Base-by-base conservation (phyloP, 345 rosid species). In the Cardiospermum halicacabum region DNA sequence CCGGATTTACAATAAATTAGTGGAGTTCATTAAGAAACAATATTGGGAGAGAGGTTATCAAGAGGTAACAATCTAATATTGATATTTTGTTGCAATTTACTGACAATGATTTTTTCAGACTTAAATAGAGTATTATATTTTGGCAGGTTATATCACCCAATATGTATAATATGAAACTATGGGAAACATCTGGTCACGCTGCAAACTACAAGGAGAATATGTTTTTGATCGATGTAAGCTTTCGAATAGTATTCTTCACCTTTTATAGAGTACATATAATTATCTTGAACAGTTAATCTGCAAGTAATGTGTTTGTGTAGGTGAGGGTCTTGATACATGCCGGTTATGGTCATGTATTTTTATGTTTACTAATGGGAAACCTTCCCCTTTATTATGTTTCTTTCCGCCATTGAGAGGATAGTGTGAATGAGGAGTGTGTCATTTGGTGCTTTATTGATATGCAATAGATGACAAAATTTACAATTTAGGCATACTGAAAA, bases 121-220 rank as follows among this genome's bases (percentile, higher is more conserved):
- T 47, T 42, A n/a, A n/a, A 62, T 72, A 49, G 60, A 64, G 45
- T 67, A 48, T 57, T 37, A 45, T 45, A 15, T 58, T 50, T 67
- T 79, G 70, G 71, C 91, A 94, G 99, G 97, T 94, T 58, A 85
- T 81, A 58, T 70, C 96, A 62, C 99, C 96, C 39, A 91, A 94
- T 79, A 89, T 94, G 79, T 94, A 79, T 72, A 91, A 91, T 73
- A 94, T 94, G 92, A 83, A 80, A 78, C 90, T 94, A 54, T 91
- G 99, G 99, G 94, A 87, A 73, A 95, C 84, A 64, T 95, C 97
- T 28, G 93, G 97, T 66, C 96, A 95, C 80, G 97, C 92, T 70
- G 96, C 84, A 54, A 95, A 91, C 69, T 95, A 91, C 81, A 95
- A 86, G 78, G 96, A 95, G 65, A 91, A 95, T 73, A 91, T 95